Conservation (phyloP, 2,329 filamentous ascomycete genomes). For the Colletotrichum aenigma region DNA sequence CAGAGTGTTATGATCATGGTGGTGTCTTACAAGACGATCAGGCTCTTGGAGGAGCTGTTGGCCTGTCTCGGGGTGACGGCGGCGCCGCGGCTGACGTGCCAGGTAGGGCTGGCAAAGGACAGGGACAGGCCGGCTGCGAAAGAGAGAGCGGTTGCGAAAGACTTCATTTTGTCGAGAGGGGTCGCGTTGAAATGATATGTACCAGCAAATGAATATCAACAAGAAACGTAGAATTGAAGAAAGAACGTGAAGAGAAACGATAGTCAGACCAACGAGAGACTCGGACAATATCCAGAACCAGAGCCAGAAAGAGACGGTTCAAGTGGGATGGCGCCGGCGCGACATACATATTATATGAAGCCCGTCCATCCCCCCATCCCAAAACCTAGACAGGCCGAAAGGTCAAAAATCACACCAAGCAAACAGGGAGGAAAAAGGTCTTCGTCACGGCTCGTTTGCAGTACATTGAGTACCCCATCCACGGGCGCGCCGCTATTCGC, state of each 20-base stretch:
- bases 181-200: neutral
- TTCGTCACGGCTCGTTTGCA: conserved; percentile 11
- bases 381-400: neutral
- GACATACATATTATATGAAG: neutral
- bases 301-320: neutral
- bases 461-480: conserved; percentile 7
- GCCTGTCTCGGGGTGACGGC: neutral
- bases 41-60: neutral
- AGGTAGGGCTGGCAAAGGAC: conserved; percentile 7
- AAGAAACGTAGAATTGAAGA: neutral
- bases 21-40: conserved; percentile 10
- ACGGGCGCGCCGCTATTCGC: neutral
- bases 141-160: neutral
- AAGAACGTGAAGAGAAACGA: neutral
- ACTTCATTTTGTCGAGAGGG: neutral
- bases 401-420: neutral
- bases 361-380: neutral
- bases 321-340: neutral
- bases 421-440: neutral
- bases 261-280: neutral
- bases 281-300: neutral
- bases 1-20: neutral
- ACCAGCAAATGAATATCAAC: neutral
- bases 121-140: conserved; percentile 13
- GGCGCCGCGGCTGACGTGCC: neutral